Base-by-base conservation (phyloP, 805 yeast species). In the Tetrapisispora taiwanensis region DNA sequence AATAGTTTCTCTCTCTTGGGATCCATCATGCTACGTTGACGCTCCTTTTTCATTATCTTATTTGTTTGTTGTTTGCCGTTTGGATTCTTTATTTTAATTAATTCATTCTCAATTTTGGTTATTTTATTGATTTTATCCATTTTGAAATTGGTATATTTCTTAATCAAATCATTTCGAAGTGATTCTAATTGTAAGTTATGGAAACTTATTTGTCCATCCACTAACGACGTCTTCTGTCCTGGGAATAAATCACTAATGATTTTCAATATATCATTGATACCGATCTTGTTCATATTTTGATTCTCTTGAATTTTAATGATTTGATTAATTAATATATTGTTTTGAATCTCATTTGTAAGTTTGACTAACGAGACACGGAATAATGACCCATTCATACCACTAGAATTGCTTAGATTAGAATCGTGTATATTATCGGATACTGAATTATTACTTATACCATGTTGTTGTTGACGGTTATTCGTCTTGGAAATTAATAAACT, bases 201-300 rank as follows among this genome's bases (percentile, higher is more conserved):
- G 49, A 61, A 59, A 31, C 58, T 59, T 33, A 61, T 43, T 41
- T 61, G 66, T 1, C 66, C 66, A 48, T 61, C 65, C 8, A 54
- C 50, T 28, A 61, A 45, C 12, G 60, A 54, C n/a, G 59, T 58
- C 35, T 58, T 44, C 9, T 41, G 32, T 35, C 51, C 52, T 2
- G 64, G 63, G 38, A 62, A 60, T 24, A 57, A 41, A 14, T 49
- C 46, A 36, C 58, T 52, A n/a, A 62, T 56, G 10, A 57, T 53
- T 15, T 47, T 49, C 24, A 62, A 47, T 14, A 60, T 58, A 43
- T 60, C 65, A 47, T 58, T 58, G 30, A 60, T 60, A 34, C 53
- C 60, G 13, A 59, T 48, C 33, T 57, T 58, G n/a, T 30, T 47
- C 7, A 54, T 56, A 24, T 51, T 54, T 12, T 46, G 41, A 13